A percentile compares a stretch with the other conserved stretches of the same genome.
These are phyloP conservation scores for Juglanconis juglandina DNA, from an alignment of 2,329 filamentous ascomycete genomes.

Conservation along the genomic window DNA sequence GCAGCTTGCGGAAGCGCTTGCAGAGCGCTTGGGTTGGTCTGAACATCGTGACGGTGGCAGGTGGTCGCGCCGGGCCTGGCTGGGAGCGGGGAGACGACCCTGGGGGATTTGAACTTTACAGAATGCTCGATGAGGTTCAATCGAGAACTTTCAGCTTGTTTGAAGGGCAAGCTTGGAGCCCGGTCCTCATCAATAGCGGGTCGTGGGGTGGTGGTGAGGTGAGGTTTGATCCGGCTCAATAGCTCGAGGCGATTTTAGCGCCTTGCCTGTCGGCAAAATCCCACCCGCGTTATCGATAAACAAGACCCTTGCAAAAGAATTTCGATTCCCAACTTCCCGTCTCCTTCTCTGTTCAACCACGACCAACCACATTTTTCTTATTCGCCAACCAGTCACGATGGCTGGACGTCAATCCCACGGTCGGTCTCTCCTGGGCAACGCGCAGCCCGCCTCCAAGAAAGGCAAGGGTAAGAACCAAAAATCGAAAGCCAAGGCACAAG, in stretches of 20 bases:
- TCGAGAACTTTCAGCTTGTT: neutral
- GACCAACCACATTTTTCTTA: neutral
- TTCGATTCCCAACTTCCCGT: neutral
- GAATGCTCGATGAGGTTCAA: neutral
- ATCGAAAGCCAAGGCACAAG: conserved; percentile 46
- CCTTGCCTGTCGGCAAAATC: conserved; percentile 9
- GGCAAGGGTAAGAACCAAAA: conserved; percentile 31
- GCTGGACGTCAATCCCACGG: conserved; percentile 59
- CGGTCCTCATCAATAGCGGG: neutral
- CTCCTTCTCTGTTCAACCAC: neutral
- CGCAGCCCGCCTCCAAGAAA: conserved; percentile 22
- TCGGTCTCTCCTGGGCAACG: conserved; percentile 40
- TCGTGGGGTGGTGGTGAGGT: neutral
- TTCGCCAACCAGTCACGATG: conserved; percentile 34
- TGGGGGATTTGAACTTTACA: neutral
- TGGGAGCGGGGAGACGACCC: neutral
- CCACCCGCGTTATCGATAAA: conserved; percentile 12
- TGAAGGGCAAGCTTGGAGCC: neutral
- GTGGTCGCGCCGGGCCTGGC: neutral
- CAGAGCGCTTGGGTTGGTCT: conserved; percentile 66
- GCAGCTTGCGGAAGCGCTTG: conserved; percentile 68
- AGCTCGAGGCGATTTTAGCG: conserved; percentile 4
- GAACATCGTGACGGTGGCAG: conserved; percentile 43
- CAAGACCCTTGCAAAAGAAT: conserved; percentile 7
- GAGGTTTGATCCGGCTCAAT: neutral